phyloP scores from a whole-genome alignment of 345 rosid genomes.

The Pugionium cornutum region DNA sequence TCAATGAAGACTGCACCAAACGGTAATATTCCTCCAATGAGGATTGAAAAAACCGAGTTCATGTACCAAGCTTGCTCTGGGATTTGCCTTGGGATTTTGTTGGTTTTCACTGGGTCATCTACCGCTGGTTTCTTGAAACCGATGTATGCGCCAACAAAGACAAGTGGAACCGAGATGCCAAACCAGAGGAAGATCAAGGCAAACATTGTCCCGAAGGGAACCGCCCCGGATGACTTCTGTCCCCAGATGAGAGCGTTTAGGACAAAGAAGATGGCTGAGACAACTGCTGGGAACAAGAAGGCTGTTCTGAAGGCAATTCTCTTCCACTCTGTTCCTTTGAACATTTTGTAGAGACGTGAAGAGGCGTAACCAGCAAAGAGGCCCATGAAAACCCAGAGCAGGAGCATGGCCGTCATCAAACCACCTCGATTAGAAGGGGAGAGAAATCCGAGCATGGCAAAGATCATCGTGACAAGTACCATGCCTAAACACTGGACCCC shows the following conservation, averaged over 20 bases:
- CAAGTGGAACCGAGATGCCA: conserved; percentile 80
- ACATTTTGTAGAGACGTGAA: conserved; percentile 67
- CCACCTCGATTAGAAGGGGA: conserved; percentile 91
- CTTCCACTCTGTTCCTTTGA: conserved; percentile 84
- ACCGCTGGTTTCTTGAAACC: conserved; percentile 76
- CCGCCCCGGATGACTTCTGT: conserved; percentile 85
- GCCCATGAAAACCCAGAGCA: conserved; percentile 89
- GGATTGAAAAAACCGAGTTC: conserved; percentile 76
- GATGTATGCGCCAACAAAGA: conserved; percentile 63
- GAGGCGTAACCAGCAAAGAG: conserved; percentile 76
- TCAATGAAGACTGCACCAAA: no score
- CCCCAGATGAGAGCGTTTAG: conserved; percentile 83
- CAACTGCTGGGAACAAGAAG: conserved; percentile 63
- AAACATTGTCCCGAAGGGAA: conserved; percentile 88
- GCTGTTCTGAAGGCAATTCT: conserved; percentile 73
- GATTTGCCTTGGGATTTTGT: conserved; percentile 27
- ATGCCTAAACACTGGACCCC: conserved; percentile 81
- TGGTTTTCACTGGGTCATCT: conserved; percentile 58
- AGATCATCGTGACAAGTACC: conserved; percentile 73
- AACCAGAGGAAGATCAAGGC: conserved; percentile 77
- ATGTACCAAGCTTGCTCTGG: conserved; percentile 93
- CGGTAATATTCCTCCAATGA: conserved; percentile 62
- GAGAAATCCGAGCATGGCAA: conserved; percentile 78
- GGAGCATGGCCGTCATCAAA: conserved; percentile 83
- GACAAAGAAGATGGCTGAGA: conserved; percentile 68